Evolutionary conservation across 2,329 filamentous ascomycete genomes (phyloP).

Genomic region (Pezicula rhizophila): DNA sequence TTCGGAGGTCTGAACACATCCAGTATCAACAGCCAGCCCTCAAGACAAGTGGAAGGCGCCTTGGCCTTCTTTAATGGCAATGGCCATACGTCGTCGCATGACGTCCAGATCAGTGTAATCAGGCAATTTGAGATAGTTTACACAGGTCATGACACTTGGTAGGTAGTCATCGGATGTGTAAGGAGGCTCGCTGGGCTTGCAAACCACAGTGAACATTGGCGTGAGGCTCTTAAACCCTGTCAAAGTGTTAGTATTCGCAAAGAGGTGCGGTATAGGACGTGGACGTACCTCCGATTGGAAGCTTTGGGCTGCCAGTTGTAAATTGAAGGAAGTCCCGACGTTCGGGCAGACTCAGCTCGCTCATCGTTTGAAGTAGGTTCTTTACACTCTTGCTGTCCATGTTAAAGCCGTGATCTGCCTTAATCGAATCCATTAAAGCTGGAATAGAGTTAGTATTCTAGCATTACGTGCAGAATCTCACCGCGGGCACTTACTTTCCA

Average conservation of each 20-base stretch:
- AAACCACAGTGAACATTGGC: slow-evolving; percentile 98
- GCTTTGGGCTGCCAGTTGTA: slow-evolving; percentile 93
- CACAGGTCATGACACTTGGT: slow-evolving; percentile 99
- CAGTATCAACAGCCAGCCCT: slow-evolving; percentile 11
- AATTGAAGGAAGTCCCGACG: slow-evolving; percentile 95
- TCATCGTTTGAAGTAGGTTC: slow-evolving; percentile 92
- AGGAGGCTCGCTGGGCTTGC: slow-evolving; percentile 94
- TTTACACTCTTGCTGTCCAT: slow-evolving; percentile 96
- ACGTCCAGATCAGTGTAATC: slow-evolving; percentile 79
- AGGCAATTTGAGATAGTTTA: slow-evolving; percentile 96
- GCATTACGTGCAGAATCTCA: slow-evolving; percentile 1
- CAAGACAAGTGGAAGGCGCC: slow-evolving; percentile 95
- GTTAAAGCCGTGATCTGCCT: slow-evolving; percentile 96
- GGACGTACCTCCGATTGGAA: slow-evolving; percentile 87
- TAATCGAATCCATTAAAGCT: slow-evolving; percentile 97
- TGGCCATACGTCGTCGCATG: slow-evolving; percentile 71
- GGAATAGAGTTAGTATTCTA: slow-evolving; percentile 17
- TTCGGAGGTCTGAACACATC: slow-evolving; percentile 9
- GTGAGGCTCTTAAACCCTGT: slow-evolving; percentile 93
- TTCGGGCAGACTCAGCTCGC: slow-evolving; percentile 66
- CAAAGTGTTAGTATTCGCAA: slow-evolving; percentile 27
- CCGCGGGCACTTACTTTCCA: slow-evolving; percentile 69
- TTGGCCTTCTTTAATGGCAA: slow-evolving; percentile 90
- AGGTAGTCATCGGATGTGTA: slow-evolving; percentile 94
- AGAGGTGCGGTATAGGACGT: neutral